phyloP scores from a whole-genome alignment of 345 rosid genomes.

The Syzygium grande region DNA sequence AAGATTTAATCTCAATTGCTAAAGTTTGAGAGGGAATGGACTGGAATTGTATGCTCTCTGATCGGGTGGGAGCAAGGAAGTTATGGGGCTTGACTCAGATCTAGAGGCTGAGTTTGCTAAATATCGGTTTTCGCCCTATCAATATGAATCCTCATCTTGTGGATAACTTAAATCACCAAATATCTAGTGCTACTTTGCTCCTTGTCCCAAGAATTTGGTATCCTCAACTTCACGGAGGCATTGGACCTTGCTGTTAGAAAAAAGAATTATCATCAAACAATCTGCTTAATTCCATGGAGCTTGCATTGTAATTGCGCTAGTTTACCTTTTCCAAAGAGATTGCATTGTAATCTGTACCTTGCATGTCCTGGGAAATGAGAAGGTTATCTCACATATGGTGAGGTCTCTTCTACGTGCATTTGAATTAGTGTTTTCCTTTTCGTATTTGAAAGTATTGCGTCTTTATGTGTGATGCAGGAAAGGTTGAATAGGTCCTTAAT shows the following conservation, averaged over 20 bases:
- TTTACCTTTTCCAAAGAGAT: neutral
- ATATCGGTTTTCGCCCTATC: neutral
- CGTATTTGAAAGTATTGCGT: neutral
- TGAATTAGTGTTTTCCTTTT: neutral
- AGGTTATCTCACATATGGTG: neutral
- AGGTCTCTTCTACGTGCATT: neutral
- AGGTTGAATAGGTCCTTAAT: slow-evolving; percentile 66
- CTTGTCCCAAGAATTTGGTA: neutral
- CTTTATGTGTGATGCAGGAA: slow-evolving; percentile 39
- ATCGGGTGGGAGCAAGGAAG: neutral
- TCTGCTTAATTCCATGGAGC: neutral
- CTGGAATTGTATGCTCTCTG: neutral
- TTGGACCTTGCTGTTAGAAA: neutral
- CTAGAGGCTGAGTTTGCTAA: neutral
- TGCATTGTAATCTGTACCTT: neutral
- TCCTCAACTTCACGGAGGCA: neutral
- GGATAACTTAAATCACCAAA: neutral
- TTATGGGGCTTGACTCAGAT: neutral
- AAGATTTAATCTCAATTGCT: neutral
- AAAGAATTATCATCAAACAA: neutral
- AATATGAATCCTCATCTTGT: neutral
- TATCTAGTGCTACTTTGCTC: neutral
- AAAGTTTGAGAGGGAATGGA: neutral
- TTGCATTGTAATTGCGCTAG: neutral
- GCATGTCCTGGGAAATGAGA: neutral